Percentiles rank a stretch among this genome's conserved stretches.
Conservation (phyloP, 768 basidiomycete genomes). For the Porpolomopsis calyptriformis region DNA sequence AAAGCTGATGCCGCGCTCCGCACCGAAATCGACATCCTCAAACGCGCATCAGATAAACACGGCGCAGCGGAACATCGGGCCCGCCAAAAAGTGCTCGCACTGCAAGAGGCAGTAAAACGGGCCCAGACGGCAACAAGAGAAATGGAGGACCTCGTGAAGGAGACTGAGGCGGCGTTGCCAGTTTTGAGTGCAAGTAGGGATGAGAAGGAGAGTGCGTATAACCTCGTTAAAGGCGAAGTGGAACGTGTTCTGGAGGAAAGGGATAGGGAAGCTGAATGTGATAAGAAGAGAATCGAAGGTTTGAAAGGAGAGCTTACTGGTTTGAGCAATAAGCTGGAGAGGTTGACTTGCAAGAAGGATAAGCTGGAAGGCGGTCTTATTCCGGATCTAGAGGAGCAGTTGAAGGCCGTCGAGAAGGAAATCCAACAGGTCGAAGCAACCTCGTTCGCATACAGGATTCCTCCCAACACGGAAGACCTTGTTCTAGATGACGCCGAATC, state of each 20-base stretch:
- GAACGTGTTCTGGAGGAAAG: constrained; percentile 35
- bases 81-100: constrained; percentile 74
- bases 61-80: constrained; percentile 65
- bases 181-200: constrained; percentile 9
- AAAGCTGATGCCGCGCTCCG: constrained; percentile 74
- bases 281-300: constrained; percentile 5
- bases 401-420: constrained; percentile 49
- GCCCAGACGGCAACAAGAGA: constrained; percentile 45
- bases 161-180: constrained; percentile 37
- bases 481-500: not conserved
- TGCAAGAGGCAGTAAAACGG: constrained; percentile 83
- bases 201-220: constrained; percentile 34
- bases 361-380: constrained; percentile 50
- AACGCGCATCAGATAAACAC: constrained; percentile 70
- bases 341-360: constrained; percentile 52
- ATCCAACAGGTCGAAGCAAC: constrained; percentile 30
- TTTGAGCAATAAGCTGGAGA: constrained; percentile 55
- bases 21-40: constrained; percentile 74
- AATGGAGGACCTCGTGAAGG: constrained; percentile 33
- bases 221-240: constrained; percentile 25
- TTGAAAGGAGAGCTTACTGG: constrained; percentile 22
- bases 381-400: constrained; percentile 56
- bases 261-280: constrained; percentile 31
- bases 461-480: not conserved
- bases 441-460: not conserved